Evolutionary conservation across 2,329 filamentous ascomycete genomes (phyloP).

Genomic region (Fusarium sp.): DNA sequence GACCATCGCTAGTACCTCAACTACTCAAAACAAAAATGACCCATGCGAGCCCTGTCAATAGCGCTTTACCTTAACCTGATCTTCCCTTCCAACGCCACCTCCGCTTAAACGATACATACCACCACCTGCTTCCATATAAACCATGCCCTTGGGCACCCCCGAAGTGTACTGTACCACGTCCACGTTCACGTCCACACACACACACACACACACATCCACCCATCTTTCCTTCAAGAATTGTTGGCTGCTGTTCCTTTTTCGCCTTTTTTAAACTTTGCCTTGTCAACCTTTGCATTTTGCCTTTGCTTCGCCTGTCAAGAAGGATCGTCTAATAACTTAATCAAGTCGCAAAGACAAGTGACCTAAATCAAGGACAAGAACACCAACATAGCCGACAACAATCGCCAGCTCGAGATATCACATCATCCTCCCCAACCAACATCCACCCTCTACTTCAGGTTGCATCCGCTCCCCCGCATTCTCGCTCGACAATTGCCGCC

Average conservation of each 20-base stretch:
- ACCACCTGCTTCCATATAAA: conserved; percentile 31
- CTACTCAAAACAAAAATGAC: neutral
- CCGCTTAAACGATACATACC: conserved; percentile 38
- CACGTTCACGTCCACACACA: conserved; percentile 1
- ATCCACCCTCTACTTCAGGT: conserved; percentile 37
- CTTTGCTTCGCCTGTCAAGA: neutral
- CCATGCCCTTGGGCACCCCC: conserved; percentile 11
- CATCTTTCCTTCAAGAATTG: conserved; percentile 4
- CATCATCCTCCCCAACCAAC: conserved; percentile 30
- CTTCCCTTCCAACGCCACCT: conserved; percentile 38
- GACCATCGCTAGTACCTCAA: neutral
- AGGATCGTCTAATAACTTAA: conserved; percentile 5
- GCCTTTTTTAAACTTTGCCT: neutral
- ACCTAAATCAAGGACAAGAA: conserved; percentile 7
- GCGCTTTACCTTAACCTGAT: conserved; percentile 38
- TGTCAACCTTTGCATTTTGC: conserved; percentile 3
- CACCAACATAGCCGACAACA: neutral
- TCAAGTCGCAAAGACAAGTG: conserved; percentile 19
- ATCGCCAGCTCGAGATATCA: conserved; percentile 29
- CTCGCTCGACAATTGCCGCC: conserved; percentile 32
- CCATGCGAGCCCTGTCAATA: conserved; percentile 19
- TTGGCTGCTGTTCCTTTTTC: conserved; percentile 11
- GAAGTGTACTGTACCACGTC: conserved; percentile 9
- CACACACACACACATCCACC: neutral
- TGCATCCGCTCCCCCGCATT: conserved; percentile 35